Percentiles rank a stretch among this genome's conserved stretches.
phyloP scores from a whole-genome alignment of 306 rosid genomes.

The Pterocarpus macrocarpus region DNA sequence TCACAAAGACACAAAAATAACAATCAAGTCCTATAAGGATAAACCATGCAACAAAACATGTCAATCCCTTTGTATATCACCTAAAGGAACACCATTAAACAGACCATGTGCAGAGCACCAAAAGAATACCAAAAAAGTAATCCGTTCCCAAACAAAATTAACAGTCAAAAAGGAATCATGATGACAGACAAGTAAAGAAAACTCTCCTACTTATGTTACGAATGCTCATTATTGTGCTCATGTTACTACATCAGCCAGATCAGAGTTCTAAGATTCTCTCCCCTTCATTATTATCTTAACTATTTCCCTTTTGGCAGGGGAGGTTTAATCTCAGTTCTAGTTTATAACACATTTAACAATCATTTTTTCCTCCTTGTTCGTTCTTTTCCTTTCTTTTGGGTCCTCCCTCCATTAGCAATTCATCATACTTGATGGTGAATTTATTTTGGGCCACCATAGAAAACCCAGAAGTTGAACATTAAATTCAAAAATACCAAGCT shows the following conservation, averaged over 20 bases:
- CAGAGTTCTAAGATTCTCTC: conserved; percentile 29
- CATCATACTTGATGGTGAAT: not conserved
- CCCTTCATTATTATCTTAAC: not conserved
- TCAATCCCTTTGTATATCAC: no score
- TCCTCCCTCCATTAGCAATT: not conserved
- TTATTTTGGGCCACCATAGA: not conserved
- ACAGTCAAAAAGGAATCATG: not conserved
- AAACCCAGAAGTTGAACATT: conserved; percentile 8
- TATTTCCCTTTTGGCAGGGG: not conserved
- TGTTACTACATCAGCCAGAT: not conserved
- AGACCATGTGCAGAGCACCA: no score
- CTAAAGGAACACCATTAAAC: no score
- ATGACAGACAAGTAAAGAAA: conserved; percentile 13
- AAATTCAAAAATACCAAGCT: not conserved
- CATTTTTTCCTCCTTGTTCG: not conserved
- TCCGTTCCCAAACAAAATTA: no score
- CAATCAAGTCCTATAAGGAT: no score
- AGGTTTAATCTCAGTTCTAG: not conserved
- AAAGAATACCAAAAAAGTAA: no score
- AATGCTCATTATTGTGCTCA: not conserved
- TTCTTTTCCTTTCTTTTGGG: not conserved
- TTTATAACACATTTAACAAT: conserved; percentile 11
- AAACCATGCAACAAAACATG: no score
- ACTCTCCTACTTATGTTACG: not conserved
- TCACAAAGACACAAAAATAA: no score